Conservation (phyloP, 139 green algal genomes). For the Micractinium sp. region DNA sequence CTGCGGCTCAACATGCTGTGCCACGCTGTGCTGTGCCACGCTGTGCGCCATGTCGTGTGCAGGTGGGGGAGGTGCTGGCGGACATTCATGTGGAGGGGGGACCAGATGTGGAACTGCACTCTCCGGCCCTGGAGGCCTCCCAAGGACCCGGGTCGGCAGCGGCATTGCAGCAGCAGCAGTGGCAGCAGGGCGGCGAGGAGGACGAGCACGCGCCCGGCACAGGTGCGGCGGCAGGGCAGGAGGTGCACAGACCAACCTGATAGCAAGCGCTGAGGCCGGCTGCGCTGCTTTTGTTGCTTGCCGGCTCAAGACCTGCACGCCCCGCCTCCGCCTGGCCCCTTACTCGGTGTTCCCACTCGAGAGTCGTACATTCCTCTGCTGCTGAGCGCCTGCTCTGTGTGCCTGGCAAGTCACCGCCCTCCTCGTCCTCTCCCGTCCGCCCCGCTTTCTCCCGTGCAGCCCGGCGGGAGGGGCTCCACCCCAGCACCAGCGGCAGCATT, state of each 20-base stretch:
- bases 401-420: neutral
- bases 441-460: neutral
- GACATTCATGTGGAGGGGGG: slow-evolving; percentile 62
- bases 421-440: too few relatives aligned
- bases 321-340: neutral
- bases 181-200: neutral
- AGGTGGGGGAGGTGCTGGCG: slow-evolving; percentile 79
- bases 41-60: neutral
- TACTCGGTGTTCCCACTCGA: neutral
- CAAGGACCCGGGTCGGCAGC: neutral
- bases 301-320: neutral
- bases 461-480: neutral
- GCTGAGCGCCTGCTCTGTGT: neutral
- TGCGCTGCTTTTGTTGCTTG: neutral
- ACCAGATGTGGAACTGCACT: slow-evolving; percentile 10
- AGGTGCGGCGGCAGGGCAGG: neutral
- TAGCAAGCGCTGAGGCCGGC: neutral
- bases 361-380: neutral
- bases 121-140: neutral
- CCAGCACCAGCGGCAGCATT: slow-evolving; percentile 17
- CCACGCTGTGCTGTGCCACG: neutral
- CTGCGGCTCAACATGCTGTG: too few relatives aligned
- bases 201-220: slow-evolving; percentile 1
- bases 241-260: neutral
- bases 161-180: neutral